A percentile compares a stretch with the other conserved stretches of the same genome.
Conservation (phyloP, 2,329 filamentous ascomycete genomes). For the Lithohypha guttulata region DNA sequence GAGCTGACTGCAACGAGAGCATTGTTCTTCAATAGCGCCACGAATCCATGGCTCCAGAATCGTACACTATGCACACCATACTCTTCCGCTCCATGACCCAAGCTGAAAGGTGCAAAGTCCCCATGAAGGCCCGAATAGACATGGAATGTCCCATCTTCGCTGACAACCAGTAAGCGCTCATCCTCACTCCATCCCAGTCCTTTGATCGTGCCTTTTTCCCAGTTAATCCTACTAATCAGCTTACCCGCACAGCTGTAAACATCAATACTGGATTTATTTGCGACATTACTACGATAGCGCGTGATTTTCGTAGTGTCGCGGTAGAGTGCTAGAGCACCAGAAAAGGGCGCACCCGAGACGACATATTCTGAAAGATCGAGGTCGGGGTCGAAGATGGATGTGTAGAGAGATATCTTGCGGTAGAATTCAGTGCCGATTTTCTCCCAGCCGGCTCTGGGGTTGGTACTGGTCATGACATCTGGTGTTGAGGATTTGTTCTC, state of each 20-base stretch:
- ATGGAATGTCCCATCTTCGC: constrained; percentile 78
- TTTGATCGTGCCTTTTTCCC: constrained; percentile 81
- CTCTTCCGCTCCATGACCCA: constrained; percentile 83
- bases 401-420: constrained; percentile 87
- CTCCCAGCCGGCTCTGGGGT: constrained; percentile 85
- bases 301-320: constrained; percentile 79
- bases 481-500: too few relatives aligned
- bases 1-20: constrained; percentile 74
- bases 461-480: constrained; percentile 43
- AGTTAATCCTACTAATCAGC: constrained; percentile 70
- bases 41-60: constrained; percentile 88
- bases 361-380: constrained; percentile 92
- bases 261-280: constrained; percentile 75
- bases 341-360: constrained; percentile 82
- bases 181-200: constrained; percentile 95
- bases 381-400: constrained; percentile 82
- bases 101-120: constrained; percentile 87
- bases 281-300: constrained; percentile 60
- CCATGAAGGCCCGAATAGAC: constrained; percentile 87
- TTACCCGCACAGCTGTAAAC: constrained; percentile 90
- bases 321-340: constrained; percentile 81
- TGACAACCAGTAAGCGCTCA: constrained; percentile 79
- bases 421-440: constrained; percentile 88
- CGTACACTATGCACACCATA: constrained; percentile 77
- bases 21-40: constrained; percentile 83